phyloP scores from a whole-genome alignment of 2,329 filamentous ascomycete species.

The Talaromyces islandicus region DNA sequence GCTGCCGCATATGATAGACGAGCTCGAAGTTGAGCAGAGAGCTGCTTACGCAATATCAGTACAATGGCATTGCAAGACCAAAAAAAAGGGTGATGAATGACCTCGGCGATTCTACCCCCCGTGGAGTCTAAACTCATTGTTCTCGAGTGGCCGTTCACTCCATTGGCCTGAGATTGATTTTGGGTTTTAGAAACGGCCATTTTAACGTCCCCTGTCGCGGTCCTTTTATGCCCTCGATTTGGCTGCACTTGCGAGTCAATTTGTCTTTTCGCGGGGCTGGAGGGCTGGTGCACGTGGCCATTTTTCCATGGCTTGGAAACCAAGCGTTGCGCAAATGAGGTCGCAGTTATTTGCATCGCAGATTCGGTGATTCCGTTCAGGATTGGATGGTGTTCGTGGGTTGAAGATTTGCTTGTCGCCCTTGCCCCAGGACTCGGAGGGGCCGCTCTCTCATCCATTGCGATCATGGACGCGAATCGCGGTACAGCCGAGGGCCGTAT shows the following conservation, averaged over 20 bases:
- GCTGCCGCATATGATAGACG: constrained; percentile 89
- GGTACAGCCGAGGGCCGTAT: constrained; percentile 11
- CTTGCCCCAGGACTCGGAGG: constrained; percentile 1
- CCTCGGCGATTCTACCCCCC: constrained; percentile 70
- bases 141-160: constrained; percentile 51
- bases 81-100: constrained; percentile 38
- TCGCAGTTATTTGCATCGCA: not conserved
- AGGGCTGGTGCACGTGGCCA: constrained; percentile 2
- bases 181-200: constrained; percentile 21
- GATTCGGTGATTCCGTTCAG: not conserved
- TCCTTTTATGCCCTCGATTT: constrained; percentile 59
- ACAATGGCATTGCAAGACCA: constrained; percentile 12
- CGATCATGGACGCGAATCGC: constrained; percentile 8
- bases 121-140: constrained; percentile 65
- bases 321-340: constrained; percentile 1
- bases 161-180: constrained; percentile 27
- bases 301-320: constrained; percentile 2
- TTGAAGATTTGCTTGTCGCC: not conserved
- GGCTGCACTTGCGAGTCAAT: constrained; percentile 5
- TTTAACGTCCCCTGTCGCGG: constrained; percentile 69
- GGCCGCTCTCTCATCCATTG: constrained; percentile 6
- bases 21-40: constrained; percentile 72
- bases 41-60: constrained; percentile 40
- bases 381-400: not conserved
- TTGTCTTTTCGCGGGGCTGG: constrained; percentile 11